Base-by-base conservation (phyloP, 2,329 filamentous ascomycete genomes). In the Cytospora piceicola region DNA sequence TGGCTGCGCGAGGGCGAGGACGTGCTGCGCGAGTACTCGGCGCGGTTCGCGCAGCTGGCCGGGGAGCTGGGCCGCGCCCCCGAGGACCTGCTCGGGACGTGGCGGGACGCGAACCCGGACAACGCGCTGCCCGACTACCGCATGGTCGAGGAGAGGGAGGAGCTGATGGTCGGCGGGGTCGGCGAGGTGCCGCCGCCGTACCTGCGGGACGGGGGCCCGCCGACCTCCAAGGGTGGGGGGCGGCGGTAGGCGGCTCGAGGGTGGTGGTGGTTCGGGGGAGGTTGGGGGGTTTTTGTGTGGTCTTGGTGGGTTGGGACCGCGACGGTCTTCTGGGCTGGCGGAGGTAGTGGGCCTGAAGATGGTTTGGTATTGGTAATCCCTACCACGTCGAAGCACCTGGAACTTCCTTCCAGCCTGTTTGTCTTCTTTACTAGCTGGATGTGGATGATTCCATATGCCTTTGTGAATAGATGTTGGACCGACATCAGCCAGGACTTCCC, bases 121-220 rank as follows among this genome's bases (percentile, higher is more conserved):
- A 74, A 74, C 39, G 71, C 72, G 24, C 67, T 75, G 56, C 73
- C 73, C 0, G 73, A 71, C 60, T 75, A 75, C 59, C 70, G 68
- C 58, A 60, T 62, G 64, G 63, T 74, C 51, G 73, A 75, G 68
- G 63, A 70, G 53, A 68, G 70, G 20, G 73, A 75, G 63, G 73
- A 75, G 54, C 67, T 74, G 9, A 74, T 75, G 72, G 73, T 75
- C 24, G 73, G 72, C n/a, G 70, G 69, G 14, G 73, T 74, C 5
- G 73, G 73, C 4, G 73, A 75, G 67, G 71, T 75, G 15, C 72
- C 73, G 32, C 73, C 73, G n/a, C 69, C 70, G 2, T 74, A 74
- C 77, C 62, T 76, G 72, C 49, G 66, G 1, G 59, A 49, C 3
- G 27, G 63, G 52, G 60, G 9, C 11, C 9, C 59, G 42, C 34